Conservation (phyloP, 345 rosid genomes). For the Salix caprea region DNA sequence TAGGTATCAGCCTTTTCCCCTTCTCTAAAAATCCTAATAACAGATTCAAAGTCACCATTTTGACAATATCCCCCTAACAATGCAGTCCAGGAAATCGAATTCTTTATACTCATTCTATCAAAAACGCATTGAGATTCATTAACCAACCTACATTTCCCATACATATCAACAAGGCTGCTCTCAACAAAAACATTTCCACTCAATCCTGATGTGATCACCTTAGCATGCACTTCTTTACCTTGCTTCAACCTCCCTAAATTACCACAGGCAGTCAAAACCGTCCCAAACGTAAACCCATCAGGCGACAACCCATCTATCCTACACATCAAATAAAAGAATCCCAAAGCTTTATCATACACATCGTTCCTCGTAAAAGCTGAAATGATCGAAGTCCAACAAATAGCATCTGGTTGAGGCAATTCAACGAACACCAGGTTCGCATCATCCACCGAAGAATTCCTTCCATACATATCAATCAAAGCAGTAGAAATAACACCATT, state of each 20-base stretch:
- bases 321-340: conserved; percentile 51
- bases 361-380: conserved; percentile 66
- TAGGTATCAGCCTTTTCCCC: conserved; percentile 56
- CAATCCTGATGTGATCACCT: conserved; percentile 46
- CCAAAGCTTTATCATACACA: conserved; percentile 49
- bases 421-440: conserved; percentile 66
- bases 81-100: conserved; percentile 77
- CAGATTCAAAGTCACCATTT: conserved; percentile 55
- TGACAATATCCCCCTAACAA: conserved; percentile 82
- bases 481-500: conserved; percentile 57
- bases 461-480: conserved; percentile 70
- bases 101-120: conserved; percentile 59
- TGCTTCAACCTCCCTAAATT: conserved; percentile 61
- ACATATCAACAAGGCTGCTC: conserved; percentile 92
- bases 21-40: conserved; percentile 53
- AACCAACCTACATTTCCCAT: conserved; percentile 71
- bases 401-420: conserved; percentile 64
- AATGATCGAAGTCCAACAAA: conserved; percentile 77
- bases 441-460: conserved; percentile 36
- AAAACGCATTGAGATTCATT: conserved; percentile 56
- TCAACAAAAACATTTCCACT: conserved; percentile 57
- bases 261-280: conserved; percentile 75
- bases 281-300: conserved; percentile 74
- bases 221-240: conserved; percentile 77
- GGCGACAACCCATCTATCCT: conserved; percentile 42